phyloP scores from a whole-genome alignment of 495 filamentous ascomycete species.

The Hypomontagnella submonticulosa region DNA sequence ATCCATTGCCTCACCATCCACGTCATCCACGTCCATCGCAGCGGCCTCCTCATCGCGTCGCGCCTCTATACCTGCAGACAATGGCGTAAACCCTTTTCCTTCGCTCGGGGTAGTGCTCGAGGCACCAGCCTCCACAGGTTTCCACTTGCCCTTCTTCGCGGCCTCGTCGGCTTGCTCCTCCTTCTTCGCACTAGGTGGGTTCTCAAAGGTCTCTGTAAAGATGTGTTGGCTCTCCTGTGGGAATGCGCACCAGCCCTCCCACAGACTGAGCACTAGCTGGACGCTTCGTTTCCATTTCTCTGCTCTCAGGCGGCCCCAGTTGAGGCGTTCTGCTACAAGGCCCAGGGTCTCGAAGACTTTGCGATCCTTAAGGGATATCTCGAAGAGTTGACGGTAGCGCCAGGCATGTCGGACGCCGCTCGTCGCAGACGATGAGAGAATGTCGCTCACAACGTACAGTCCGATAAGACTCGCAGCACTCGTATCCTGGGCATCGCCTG shows the following conservation, averaged over 20 bases:
- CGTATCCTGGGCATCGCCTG: constrained; percentile 63
- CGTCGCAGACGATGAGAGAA: constrained; percentile 84
- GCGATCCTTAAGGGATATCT: constrained; percentile 72
- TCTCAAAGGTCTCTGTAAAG: constrained; percentile 78
- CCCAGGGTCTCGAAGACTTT: constrained; percentile 86
- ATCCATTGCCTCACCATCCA: constrained; percentile 64
- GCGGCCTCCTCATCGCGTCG: constrained; percentile 35
- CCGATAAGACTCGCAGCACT: constrained; percentile 82
- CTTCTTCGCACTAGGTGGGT: constrained; percentile 70
- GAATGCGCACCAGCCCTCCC: constrained; percentile 94
- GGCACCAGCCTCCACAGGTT: constrained; percentile 69
- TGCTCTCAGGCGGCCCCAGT: constrained; percentile 84
- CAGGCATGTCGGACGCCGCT: constrained; percentile 88
- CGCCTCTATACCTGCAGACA: constrained; percentile 27
- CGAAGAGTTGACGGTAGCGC: constrained; percentile 90
- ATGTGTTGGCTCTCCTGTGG: constrained; percentile 76
- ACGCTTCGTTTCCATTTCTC: constrained; percentile 94
- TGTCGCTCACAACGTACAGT: constrained; percentile 88
- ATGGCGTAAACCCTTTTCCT: constrained; percentile 49
- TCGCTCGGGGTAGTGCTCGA: constrained; percentile 50
- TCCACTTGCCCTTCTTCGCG: constrained; percentile 74
- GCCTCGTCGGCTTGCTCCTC: constrained; percentile 60
- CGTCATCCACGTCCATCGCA: constrained; percentile 44
- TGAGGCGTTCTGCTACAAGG: constrained; percentile 75
- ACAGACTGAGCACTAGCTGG: constrained; percentile 74